Percentiles rank a stretch among this genome's conserved stretches.
phyloP scores from a whole-genome alignment of 805 yeast species.

The Lachancea mirantina region DNA sequence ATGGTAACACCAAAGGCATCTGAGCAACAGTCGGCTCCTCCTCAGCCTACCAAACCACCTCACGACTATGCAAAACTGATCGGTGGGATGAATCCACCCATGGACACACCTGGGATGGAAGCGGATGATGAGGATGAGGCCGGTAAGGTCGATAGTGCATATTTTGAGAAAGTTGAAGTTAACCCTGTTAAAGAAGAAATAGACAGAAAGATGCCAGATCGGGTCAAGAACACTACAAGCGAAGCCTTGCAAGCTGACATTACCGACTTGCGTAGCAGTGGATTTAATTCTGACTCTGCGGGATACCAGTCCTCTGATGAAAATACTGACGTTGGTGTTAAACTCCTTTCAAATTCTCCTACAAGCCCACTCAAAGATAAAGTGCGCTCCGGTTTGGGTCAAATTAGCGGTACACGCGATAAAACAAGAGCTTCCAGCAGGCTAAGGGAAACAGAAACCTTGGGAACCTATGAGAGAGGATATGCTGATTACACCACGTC shows the following conservation, averaged over 20 bases:
- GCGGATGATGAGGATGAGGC: constrained; percentile 52
- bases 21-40: constrained; percentile 7
- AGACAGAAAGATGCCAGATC: constrained; percentile 2
- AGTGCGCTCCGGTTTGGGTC: too few relatives aligned
- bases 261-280: too few relatives aligned
- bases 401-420: too few relatives aligned
- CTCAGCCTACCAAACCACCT: constrained; percentile 10
- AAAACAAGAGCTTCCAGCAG: too few relatives aligned
- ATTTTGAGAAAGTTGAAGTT: constrained; percentile 5
- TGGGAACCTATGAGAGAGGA: too few relatives aligned
- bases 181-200: neutral
- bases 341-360: too few relatives aligned
- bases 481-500: too few relatives aligned
- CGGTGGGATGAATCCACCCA: constrained; percentile 5
- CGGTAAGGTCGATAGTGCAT: constrained; percentile 13
- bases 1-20: constrained; percentile 1
- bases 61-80: constrained; percentile 10
- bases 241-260: too few relatives aligned
- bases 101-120: constrained; percentile 53
- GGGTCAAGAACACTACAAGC: neutral
- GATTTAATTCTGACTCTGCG: constrained; percentile 8
- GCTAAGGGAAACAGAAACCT: neutral
- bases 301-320: constrained; percentile 21
- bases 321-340: constrained; percentile 7
- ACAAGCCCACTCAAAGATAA: too few relatives aligned